phyloP scores from a whole-genome alignment of 176 grass and related monocot species.

The Triticum turgidum region DNA sequence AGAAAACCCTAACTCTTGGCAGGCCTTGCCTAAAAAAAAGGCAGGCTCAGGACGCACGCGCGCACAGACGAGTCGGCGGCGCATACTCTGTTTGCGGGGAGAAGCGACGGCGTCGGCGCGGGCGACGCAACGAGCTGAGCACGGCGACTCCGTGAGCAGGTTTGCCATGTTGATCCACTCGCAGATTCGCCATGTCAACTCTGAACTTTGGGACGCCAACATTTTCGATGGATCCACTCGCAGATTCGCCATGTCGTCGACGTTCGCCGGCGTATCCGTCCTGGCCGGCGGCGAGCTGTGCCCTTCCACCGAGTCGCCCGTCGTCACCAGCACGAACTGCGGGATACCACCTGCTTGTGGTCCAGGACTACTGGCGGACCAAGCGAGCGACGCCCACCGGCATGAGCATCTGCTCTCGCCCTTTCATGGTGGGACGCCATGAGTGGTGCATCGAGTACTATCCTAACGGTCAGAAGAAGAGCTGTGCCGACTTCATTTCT shows the following conservation, averaged over 20 bases:
- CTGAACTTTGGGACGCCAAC: neutral
- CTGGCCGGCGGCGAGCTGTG: neutral
- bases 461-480: neutral
- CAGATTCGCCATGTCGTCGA: neutral
- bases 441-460: neutral
- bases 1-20: neutral
- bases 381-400: neutral
- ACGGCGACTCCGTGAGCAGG: neutral
- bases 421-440: neutral
- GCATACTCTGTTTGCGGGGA: neutral
- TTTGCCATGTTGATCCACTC: neutral
- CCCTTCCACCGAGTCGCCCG: neutral
- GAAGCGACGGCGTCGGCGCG: neutral
- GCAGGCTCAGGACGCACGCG: too few species aligned
- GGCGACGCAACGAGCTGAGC: neutral
- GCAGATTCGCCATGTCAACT: neutral
- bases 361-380: neutral
- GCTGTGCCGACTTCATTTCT: neutral
- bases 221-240: neutral
- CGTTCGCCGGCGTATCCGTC: neutral
- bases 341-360: neutral
- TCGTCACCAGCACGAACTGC: neutral
- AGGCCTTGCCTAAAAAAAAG: too few species aligned
- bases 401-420: neutral
- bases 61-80: neutral